Base-by-base conservation (phyloP, 1,284 basidiomycete genomes). In the Moesziomyces sp. region DNA sequence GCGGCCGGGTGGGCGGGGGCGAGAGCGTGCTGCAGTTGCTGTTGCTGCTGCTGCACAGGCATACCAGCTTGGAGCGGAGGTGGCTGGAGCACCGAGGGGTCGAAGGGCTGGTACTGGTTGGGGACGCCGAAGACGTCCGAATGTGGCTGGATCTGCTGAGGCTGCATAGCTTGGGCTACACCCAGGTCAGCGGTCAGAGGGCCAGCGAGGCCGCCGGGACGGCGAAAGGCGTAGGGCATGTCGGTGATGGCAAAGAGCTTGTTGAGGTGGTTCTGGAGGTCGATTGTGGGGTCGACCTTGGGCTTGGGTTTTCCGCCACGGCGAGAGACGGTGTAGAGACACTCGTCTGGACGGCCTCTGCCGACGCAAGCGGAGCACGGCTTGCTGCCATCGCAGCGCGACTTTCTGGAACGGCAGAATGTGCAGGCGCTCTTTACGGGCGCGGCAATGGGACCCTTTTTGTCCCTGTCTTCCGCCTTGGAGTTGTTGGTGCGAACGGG, bases 291-390 rank as follows among this genome's bases (percentile, higher is more conserved):
- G 24, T 74, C 71, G 13, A 66, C 3, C 55, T 81, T 81, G 11
- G 73, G 70, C 44, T 81, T 81, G n/a, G 78, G 79, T 60, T 80
- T 79, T 38, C 78, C 79, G 23, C 79, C 79, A 28, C 79, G 74
- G 44, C 79, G 59, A 9, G 77, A 79, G 35, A 80, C 60, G 3
- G 79, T 81, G 72, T 75, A 81, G 43, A 76, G 61, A 53, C 79
- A 81, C 35, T 81, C 79, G 46, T 79, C 76, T 1, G 59, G 58
- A 38, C 70, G 72, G 0, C 70, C 75, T 28, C 79, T 57, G 30
- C 58, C 73, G 6, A 77, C 63, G 45, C 79, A 81, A 21, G 78
- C 71, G 23, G 71, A 71, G 50, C 79, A 81, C 0, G 79, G 79
- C 45, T 78, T 76, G 57, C 76, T 78, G 45, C 79, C 79, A 24